Base-by-base conservation (phyloP, 2,329 filamentous ascomycete genomes). In the Apiospora aurea region DNA sequence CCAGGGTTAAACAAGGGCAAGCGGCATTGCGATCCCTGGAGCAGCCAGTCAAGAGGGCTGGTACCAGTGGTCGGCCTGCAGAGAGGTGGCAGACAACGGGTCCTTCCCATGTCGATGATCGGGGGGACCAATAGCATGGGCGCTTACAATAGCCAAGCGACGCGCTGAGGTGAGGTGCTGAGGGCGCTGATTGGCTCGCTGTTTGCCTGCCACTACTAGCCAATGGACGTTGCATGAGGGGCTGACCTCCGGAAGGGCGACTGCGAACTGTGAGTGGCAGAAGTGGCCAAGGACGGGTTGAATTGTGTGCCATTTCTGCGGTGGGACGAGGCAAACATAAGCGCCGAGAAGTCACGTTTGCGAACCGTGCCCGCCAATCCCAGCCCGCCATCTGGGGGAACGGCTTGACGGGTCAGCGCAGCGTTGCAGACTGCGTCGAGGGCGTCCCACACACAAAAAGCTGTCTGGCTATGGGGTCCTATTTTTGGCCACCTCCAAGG, bases 21-120 rank as follows among this genome's bases (percentile, higher is more conserved):
- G 77, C 79, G 78, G 75, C 78, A 78, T 78, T 77, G 75, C 72
- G 73, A 74, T 71, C 67, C 73, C 72, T 51, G 41, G 71, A 69
- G 71, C 73, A 76, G 74, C 79, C 79, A 80, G 76, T 80, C 71
- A 78, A 76, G 75, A 75, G 53, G 75, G 74, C 75, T 70, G 72
- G n/a, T n/a, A n/a, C n/a, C n/a, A n/a, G n/a, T n/a, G n/a, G 75
- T 46, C 34, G 74, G 74, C 76, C 78, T 79, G 79, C 79, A 77
- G 43, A 76, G 72, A 76, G 71, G 76, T 76, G 53, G 78, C 79
- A 76, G 76, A 70, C 71, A 70, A 73, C 64, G 66, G 70, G 34
- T 51, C 64, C 68, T 41, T 53, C 69, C 38, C 71, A n/a, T 72
- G 71, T 51, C 69, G 66, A 24, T 70, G 70, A 75, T 75, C 75